Evolutionary conservation across 139 green algal genomes (phyloP).

Genomic region (Chlorella ohadii): DNA sequence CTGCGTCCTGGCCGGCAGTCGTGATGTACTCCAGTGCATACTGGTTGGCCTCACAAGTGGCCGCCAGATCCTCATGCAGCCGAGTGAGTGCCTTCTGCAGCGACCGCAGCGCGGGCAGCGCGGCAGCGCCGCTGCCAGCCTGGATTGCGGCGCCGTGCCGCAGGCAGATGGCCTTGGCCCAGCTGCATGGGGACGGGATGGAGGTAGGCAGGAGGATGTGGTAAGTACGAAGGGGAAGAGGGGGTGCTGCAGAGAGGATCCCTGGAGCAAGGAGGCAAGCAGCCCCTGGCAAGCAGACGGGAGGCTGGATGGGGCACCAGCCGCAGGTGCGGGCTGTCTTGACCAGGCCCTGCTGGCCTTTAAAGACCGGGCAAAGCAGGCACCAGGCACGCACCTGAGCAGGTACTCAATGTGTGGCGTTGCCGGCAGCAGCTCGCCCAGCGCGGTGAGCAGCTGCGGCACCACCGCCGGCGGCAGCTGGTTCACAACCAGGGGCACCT

Average conservation of each 20-base stretch:
- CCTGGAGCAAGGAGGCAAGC: no score
- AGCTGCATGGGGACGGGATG: slow-evolving; percentile 42
- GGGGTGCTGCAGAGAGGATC: no score
- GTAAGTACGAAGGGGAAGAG: no score
- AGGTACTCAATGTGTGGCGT: slow-evolving; percentile 87
- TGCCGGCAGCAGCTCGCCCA: slow-evolving; percentile 64
- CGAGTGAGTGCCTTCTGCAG: slow-evolving; percentile 67
- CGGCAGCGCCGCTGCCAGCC: slow-evolving; percentile 5
- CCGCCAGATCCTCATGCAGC: slow-evolving; percentile 74
- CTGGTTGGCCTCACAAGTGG: slow-evolving; percentile 74
- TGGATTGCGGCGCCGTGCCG: slow-evolving; percentile 66
- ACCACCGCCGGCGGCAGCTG: slow-evolving; percentile 68
- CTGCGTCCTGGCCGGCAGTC: not conserved
- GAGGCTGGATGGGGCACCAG: no score
- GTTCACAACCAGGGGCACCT: slow-evolving; percentile 55
- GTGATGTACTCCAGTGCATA: slow-evolving; percentile 83
- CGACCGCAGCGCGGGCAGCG: slow-evolving; percentile 60
- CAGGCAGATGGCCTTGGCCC: slow-evolving; percentile 49
- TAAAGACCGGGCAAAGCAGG: no score
- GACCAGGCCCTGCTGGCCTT: not conserved
- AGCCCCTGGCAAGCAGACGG: no score
- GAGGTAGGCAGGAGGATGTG: no score
- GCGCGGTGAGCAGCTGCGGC: slow-evolving; percentile 55
- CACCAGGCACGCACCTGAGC: slow-evolving; percentile 68
- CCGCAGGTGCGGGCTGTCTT: no score